Evolutionary conservation across 225 moss, liverwort and hornwort genomes (phyloP).

Genomic region (Pseudisothecium myosuroides): DNA sequence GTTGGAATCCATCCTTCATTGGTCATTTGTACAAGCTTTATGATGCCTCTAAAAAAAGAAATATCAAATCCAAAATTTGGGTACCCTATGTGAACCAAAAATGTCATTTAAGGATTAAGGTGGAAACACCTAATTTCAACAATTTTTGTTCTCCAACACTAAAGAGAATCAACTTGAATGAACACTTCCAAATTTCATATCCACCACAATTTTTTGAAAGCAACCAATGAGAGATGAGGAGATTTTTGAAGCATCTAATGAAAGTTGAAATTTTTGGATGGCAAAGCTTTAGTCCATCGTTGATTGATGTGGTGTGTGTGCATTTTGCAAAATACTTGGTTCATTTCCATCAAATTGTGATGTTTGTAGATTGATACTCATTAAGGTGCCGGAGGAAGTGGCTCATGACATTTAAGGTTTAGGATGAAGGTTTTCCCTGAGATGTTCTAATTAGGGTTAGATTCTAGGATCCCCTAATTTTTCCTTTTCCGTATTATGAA

Average conservation of each 20-base stretch:
- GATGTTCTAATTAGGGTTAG: background rate
- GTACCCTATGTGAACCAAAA: background rate
- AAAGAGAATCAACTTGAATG: background rate
- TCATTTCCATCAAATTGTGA: background rate
- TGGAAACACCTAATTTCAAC: background rate
- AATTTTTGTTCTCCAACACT: accelerated
- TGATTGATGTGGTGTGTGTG: background rate
- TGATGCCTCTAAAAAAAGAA: background rate
- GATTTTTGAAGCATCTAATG: background rate
- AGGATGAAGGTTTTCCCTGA: background rate
- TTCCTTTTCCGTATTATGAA: background rate
- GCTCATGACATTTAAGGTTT: background rate
- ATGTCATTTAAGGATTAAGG: background rate
- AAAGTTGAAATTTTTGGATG: background rate
- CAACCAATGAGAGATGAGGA: background rate
- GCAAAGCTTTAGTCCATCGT: background rate
- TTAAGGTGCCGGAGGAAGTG: background rate
- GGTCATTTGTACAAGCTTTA: background rate
- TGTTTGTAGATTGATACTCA: background rate
- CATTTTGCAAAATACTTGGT: background rate
- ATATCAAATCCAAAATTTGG: background rate
- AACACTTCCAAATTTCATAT: background rate
- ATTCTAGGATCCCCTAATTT: background rate
- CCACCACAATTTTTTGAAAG: too few relatives aligned
- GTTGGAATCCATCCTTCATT: background rate